Evolutionary conservation across 1,139 yeast genomes (phyloP).

Genomic region (Debaryomyces udenii): DNA sequence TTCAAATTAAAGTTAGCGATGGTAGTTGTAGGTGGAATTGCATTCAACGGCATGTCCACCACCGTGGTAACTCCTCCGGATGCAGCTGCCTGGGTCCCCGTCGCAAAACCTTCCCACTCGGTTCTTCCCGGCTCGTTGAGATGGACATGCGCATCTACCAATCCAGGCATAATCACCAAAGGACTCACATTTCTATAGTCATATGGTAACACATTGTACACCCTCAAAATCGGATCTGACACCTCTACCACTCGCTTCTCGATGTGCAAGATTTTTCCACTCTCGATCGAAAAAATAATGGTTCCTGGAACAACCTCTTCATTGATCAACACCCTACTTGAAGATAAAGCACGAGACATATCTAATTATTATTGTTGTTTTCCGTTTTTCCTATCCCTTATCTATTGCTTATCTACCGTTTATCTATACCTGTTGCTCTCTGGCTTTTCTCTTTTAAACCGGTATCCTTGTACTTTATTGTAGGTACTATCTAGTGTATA

Average conservation of each 20-base stretch:
- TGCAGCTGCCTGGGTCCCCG: conserved; percentile 91
- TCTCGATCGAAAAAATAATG: conserved; percentile 57
- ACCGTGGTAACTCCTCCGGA: conserved; percentile 96
- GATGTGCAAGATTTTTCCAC: conserved; percentile 68
- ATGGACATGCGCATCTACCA: conserved; percentile 93
- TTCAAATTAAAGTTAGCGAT: conserved; percentile 73
- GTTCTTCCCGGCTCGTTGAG: conserved; percentile 93
- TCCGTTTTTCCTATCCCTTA: conserved; percentile 1
- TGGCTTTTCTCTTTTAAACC: too few relatives aligned
- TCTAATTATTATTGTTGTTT: neutral
- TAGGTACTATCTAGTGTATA: too few relatives aligned
- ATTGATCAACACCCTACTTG: conserved; percentile 62
- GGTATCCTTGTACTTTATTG: too few relatives aligned
- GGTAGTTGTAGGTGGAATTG: conserved; percentile 93
- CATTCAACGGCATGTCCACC: conserved; percentile 94
- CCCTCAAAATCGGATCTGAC: conserved; percentile 39
- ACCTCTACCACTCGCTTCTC: conserved; percentile 34
- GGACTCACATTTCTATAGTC: conserved; percentile 64
- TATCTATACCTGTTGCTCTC: too few relatives aligned
- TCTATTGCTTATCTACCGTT: too few relatives aligned
- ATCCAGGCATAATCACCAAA: conserved; percentile 76
- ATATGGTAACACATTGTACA: conserved; percentile 45
- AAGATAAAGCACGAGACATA: conserved; percentile 69
- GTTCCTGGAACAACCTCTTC: conserved; percentile 64
- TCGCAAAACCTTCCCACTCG: conserved; percentile 94